phyloP scores from a whole-genome alignment of 139 green algal genomes.

The Picochlorum sp. region DNA sequence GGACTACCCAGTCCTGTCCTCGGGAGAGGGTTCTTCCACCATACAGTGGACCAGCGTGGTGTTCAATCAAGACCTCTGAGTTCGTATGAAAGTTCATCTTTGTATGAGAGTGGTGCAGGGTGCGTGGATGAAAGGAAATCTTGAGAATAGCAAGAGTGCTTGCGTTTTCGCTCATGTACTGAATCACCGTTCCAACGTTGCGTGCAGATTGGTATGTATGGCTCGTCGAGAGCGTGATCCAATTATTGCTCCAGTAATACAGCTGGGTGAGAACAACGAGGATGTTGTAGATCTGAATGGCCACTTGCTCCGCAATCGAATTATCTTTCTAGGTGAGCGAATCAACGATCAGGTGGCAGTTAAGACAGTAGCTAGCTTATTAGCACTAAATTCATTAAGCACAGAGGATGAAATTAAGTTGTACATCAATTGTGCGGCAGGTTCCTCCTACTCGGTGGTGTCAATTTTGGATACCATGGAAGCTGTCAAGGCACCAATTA shows the following conservation, averaged over 20 bases:
- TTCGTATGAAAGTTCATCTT: too few relatives aligned
- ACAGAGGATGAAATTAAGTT: constrained; percentile 78
- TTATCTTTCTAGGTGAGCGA: constrained; percentile 79
- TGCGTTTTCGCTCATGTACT: not conserved
- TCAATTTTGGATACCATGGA: constrained; percentile 84
- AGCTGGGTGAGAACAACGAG: constrained; percentile 11
- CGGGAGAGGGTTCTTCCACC: too few relatives aligned
- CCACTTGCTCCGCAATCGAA: constrained; percentile 77
- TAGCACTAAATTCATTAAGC: constrained; percentile 82
- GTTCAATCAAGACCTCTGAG: too few relatives aligned
- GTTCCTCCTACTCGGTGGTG: constrained; percentile 69
- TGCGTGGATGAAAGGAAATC: too few relatives aligned
- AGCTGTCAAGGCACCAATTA: constrained; percentile 62
- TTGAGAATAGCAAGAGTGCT: too few relatives aligned
- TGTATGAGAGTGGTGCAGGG: too few relatives aligned
- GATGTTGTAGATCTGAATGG: constrained; percentile 68
- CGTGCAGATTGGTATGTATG: constrained; percentile 10
- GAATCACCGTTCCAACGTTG: not conserved
- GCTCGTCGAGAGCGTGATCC: constrained; percentile 26
- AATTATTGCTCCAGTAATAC: constrained; percentile 31
- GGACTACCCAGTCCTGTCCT: too few relatives aligned
- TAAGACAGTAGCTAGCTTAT: constrained; percentile 63
- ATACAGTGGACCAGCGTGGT: too few relatives aligned
- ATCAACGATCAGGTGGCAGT: constrained; percentile 72
- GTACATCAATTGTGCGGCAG: constrained; percentile 88